Evolutionary conservation across 768 basidiomycete genomes (phyloP).

Genomic region (Dacryopinax spathularia): DNA sequence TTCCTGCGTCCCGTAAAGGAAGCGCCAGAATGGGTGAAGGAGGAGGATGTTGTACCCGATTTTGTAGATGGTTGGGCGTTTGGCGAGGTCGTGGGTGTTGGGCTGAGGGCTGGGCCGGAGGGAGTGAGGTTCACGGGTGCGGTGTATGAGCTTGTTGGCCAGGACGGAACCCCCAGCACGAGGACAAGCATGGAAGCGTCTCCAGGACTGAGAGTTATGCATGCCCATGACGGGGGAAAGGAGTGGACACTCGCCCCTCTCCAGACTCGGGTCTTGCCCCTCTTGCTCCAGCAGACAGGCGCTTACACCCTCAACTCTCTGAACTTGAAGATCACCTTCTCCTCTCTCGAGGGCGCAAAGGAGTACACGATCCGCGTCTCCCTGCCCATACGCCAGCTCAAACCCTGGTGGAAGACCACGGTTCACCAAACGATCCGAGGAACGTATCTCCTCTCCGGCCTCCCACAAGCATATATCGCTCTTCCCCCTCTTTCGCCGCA

Average conservation of each 20-base stretch:
- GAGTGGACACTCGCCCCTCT: not conserved
- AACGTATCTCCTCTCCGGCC: not conserved
- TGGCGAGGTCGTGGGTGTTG: conserved; percentile 55
- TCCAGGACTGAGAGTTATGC: too few relatives aligned
- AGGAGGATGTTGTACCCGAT: conserved; percentile 47
- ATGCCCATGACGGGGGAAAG: too few relatives aligned
- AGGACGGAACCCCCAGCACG: not conserved
- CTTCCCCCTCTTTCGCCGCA: conserved; percentile 12
- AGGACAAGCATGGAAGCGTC: too few relatives aligned
- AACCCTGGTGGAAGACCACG: not conserved
- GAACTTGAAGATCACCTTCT: not conserved
- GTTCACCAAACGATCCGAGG: not conserved
- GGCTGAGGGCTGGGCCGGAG: conserved; percentile 31
- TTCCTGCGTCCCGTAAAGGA: conserved; percentile 25
- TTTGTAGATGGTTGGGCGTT: conserved; percentile 60
- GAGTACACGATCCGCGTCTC: not conserved
- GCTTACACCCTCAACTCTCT: not conserved
- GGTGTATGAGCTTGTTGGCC: not conserved
- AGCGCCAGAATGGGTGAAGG: conserved; percentile 30
- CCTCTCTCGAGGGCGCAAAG: not conserved
- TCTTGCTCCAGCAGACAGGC: not conserved
- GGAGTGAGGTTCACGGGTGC: not conserved
- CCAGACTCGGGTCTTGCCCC: not conserved
- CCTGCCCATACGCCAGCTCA: not conserved
- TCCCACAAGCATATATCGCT: conserved; percentile 13